Percentiles rank a stretch among this genome's conserved stretches.
These are phyloP conservation scores for Apiospora hydei DNA, from an alignment of 2,329 filamentous ascomycete genomes.

Conservation along the genomic window DNA sequence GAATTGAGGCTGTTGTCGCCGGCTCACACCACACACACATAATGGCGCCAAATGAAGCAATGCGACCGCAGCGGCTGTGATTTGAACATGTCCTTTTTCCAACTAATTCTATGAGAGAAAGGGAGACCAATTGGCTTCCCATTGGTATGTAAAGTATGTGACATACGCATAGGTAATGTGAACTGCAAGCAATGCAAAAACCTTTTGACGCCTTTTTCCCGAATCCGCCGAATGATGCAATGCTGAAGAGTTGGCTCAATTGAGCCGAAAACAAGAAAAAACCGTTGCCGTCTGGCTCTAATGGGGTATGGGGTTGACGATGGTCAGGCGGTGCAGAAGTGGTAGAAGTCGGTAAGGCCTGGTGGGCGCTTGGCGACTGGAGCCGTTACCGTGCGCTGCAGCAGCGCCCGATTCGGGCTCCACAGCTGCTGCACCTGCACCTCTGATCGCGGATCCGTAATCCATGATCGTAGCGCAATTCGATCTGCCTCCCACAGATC, in stretches of 20 bases:
- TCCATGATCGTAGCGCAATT: neutral
- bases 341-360: neutral
- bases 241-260: neutral
- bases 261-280: neutral
- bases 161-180: neutral
- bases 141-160: neutral
- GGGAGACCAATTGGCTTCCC: neutral
- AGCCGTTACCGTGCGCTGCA: neutral
- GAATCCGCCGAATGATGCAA: neutral
- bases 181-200: neutral
- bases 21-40: neutral
- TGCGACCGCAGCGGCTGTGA: neutral
- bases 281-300: conserved; percentile 7
- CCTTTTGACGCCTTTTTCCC: neutral
- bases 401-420: neutral
- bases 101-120: neutral
- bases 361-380: neutral
- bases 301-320: neutral
- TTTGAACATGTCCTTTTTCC: conserved; percentile 2
- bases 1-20: neutral
- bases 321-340: neutral
- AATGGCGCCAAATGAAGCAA: neutral
- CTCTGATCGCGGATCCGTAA: neutral
- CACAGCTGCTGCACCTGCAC: conserved; percentile 8
- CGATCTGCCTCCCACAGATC: conserved; percentile 13